Base-by-base conservation (phyloP, 805 yeast genomes). In the Pichia scutulata region DNA sequence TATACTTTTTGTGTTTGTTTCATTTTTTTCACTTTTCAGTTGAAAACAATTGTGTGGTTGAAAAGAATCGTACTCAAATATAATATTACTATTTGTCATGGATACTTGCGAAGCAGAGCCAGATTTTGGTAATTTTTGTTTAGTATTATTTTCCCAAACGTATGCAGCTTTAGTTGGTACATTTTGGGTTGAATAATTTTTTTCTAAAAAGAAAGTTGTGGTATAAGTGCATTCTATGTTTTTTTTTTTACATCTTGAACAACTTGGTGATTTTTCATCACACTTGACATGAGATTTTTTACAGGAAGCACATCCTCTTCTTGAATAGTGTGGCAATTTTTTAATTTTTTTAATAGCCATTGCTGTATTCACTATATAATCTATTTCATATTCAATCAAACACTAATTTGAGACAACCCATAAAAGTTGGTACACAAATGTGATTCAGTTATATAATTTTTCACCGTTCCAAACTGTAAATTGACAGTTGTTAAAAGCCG, bases 271-370 rank as follows among this genome's bases (percentile, higher is more conserved):
- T n/a, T 39, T 30, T 47, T 55, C 57, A 44, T 55, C 58, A 41
- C 58, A 55, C 37, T 55, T 55, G n/a, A 55, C 33, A 41, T 55
- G 58, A 12, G 57, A 33, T 10, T 43, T 42, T 42, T 55, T 55
- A 42, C 58, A 55, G 2, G 48, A 40, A 1, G 39, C 6, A 43
- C 58, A 55, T 4, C 58, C 57, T 22, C 39, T 41, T 30, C 54
- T 46, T 2, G 58, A 55, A 22, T 55, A 55, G 8, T 42, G 48
- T 25, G 46, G 39, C 4, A 44, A 10, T 19, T 47, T 45, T 28
- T 25, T 50, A 33, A 30, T 37, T 44, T 26, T 48, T 26, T 26
- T 48, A 14, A n/a, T 7, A 16, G 37, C 6, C 37, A 33, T 33
- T n/a, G 1, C n/a, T 7, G 3, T 16, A 33, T 33, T n/a, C n/a